Conservation (phyloP, 257 asterid genomes). For the Rauvolfia tetraphylla region DNA sequence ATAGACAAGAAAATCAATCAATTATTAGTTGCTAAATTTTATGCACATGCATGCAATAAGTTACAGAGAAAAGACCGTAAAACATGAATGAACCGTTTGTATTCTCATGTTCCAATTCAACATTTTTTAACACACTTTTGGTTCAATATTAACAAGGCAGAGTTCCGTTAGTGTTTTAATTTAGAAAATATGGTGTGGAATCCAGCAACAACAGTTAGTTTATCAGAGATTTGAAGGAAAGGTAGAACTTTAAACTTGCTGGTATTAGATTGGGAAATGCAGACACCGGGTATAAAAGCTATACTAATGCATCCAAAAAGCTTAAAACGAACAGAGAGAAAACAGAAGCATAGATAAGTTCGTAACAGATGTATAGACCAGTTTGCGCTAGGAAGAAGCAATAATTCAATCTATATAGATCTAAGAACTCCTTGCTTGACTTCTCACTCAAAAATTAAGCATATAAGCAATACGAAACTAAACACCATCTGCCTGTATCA, state of each 20-base stretch:
- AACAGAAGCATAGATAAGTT: neutral
- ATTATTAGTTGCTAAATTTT: neutral
- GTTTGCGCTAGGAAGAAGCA: neutral
- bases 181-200: neutral
- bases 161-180: neutral
- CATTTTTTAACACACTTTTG: neutral
- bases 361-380: neutral
- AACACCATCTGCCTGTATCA: neutral
- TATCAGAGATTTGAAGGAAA: neutral
- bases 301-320: neutral
- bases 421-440: neutral
- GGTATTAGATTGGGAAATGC: neutral
- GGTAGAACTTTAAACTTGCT: neutral
- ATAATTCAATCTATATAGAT: neutral
- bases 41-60: neutral
- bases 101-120: neutral
- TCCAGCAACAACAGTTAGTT: neutral
- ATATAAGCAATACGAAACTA: neutral
- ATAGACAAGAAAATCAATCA: neutral
- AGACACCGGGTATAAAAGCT: neutral
- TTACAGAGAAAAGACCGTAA: neutral
- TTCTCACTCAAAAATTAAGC: neutral
- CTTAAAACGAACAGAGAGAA: neutral
- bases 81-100: neutral
- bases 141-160: neutral